phyloP scores from a whole-genome alignment of 805 yeast species.

The Candida namnaoensis region DNA sequence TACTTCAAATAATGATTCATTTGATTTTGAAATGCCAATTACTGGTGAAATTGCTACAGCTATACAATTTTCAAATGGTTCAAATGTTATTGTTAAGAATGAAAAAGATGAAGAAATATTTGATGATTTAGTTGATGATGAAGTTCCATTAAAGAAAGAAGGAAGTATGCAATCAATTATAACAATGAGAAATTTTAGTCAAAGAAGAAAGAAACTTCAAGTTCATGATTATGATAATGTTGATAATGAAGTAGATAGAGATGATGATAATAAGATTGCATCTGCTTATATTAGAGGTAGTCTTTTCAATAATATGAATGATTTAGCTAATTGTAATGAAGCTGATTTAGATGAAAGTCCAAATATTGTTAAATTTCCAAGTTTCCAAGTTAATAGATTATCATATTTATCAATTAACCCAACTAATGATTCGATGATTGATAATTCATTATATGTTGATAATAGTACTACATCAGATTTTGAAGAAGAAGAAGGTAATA shows the following conservation, averaged over 20 bases:
- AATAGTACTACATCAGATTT: slow-evolving; percentile 5
- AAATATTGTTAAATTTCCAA: slow-evolving; percentile 5
- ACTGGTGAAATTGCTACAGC: slow-evolving; percentile 17
- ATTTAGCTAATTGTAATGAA: not conserved
- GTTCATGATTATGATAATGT: no score
- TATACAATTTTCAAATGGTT: slow-evolving; percentile 16
- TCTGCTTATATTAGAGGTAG: slow-evolving; percentile 14
- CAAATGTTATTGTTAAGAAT: slow-evolving; percentile 14
- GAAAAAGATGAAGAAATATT: slow-evolving; percentile 15
- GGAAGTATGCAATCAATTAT: not conserved
- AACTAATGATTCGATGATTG: slow-evolving; percentile 10
- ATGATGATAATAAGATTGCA: not conserved
- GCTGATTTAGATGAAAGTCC: not conserved
- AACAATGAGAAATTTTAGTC: not conserved
- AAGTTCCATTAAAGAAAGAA: not conserved
- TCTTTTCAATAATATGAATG: slow-evolving; percentile 13
- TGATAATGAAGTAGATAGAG: not conserved
- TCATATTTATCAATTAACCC: slow-evolving; percentile 3
- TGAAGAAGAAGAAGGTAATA: not conserved
- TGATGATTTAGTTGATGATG: slow-evolving; percentile 8
- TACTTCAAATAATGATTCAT: slow-evolving; percentile 11
- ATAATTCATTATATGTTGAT: slow-evolving; percentile 17
- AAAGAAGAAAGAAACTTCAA: not conserved
- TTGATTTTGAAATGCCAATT: slow-evolving; percentile 18
- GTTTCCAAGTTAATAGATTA: slow-evolving; percentile 9